These are phyloP conservation scores for Sugiyamaella neomexicana DNA, from an alignment of 1,139 yeast genomes.

Conservation along the genomic window DNA sequence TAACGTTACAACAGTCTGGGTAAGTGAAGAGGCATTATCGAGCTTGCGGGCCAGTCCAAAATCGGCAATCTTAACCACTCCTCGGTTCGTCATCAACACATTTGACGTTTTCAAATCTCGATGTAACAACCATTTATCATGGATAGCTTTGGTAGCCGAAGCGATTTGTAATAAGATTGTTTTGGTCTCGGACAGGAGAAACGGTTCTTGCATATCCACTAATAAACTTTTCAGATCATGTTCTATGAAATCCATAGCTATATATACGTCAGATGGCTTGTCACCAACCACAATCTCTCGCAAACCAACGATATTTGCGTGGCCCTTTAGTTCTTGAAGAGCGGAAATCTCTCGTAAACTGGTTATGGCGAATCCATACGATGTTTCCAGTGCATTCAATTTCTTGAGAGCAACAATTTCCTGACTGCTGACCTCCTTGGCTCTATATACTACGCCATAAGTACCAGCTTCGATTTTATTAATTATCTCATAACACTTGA, in stretches of 20 bases:
- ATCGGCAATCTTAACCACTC: constrained; percentile 58
- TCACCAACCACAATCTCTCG: constrained; percentile 60
- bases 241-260: constrained; percentile 40
- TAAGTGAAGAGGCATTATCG: constrained; percentile 26
- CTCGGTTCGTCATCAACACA: constrained; percentile 53
- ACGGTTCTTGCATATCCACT: constrained; percentile 29
- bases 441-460: constrained; percentile 52
- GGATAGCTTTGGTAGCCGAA: constrained; percentile 42
- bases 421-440: constrained; percentile 51
- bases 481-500: constrained; percentile 28
- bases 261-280: constrained; percentile 30
- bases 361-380: constrained; percentile 73
- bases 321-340: constrained; percentile 55
- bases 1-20: constrained; percentile 37
- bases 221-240: constrained; percentile 36
- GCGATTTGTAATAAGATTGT: constrained; percentile 37
- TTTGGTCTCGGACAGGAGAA: constrained; percentile 37
- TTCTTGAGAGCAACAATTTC: constrained; percentile 61
- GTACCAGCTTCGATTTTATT: constrained; percentile 47
- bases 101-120: constrained; percentile 70
- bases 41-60: constrained; percentile 50
- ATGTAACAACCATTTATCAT: constrained; percentile 59
- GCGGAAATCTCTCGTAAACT: constrained; percentile 81
- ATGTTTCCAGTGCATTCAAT: constrained; percentile 55
- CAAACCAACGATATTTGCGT: constrained; percentile 64